These are phyloP conservation scores for Mycena filopes DNA, from an alignment of 768 basidiomycete genomes.

Conservation along the genomic window DNA sequence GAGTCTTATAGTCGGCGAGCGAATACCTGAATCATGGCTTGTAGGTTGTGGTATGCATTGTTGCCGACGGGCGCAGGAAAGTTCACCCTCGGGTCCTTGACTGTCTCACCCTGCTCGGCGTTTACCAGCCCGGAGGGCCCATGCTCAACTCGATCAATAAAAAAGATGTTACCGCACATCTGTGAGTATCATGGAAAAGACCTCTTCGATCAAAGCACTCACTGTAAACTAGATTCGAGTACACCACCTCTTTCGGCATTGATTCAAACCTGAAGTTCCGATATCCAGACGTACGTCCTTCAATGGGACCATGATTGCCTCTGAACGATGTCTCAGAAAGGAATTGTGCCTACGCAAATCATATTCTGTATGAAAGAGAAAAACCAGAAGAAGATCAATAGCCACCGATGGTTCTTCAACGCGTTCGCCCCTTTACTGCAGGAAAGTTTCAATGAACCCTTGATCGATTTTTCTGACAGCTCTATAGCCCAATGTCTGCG, in stretches of 20 bases:
- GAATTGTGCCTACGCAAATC: conserved; percentile 89
- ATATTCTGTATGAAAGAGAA: conserved; percentile 94
- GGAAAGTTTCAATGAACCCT: conserved; percentile 4
- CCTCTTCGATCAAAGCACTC: not conserved
- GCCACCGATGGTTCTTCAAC: conserved; percentile 96
- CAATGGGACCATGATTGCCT: not conserved
- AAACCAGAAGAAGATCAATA: conserved; percentile 97
- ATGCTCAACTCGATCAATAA: conserved; percentile 77
- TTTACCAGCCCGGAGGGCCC: conserved; percentile 77
- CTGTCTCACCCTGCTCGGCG: conserved; percentile 91
- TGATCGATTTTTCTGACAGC: not conserved
- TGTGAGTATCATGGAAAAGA: conserved; percentile 7
- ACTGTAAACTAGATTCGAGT: conserved; percentile 68
- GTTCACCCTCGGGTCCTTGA: conserved; percentile 87
- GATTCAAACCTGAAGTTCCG: conserved; percentile 49
- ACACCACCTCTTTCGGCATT: conserved; percentile 82
- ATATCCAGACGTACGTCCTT: conserved; percentile 29
- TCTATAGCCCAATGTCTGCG: conserved; percentile 81
- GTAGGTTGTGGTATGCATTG: conserved; percentile 91
- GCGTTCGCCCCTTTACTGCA: conserved; percentile 85
- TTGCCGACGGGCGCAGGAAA: conserved; percentile 88
- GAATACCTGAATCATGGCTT: not conserved
- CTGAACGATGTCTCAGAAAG: conserved; percentile 54
- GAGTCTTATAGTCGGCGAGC: not conserved
- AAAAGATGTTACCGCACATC: conserved; percentile 68